Evolutionary conservation across 75 land plant species (phyloP), one percentile per base, ranked within the genome.

Genomic region (Azolla pinnata): DNA sequence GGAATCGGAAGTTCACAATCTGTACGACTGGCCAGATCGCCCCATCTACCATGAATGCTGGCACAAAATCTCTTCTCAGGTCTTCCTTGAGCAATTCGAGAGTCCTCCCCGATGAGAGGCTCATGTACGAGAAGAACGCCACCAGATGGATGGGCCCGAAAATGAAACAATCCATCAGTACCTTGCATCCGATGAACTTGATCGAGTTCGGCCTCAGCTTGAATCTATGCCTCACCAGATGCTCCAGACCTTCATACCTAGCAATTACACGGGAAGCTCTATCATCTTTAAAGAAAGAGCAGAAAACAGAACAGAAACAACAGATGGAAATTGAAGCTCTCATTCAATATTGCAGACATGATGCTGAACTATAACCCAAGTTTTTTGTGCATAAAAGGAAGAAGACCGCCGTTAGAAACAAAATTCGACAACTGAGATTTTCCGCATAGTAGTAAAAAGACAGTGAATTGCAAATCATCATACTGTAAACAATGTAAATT

Each of bases 61-160:
- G 99, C 17, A 95, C 51, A 65, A 95, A 86, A 66, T 95, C 99
- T 54, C 96, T 77, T 63, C 79, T 79, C 40, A 95, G 64, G 59
- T 79, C 88, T 58, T 79, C 75, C 73, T 81, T 85, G 49, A 95
- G 78, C 29, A 83, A 71, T 34, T 52, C 60, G 53, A 72, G 54
- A 31, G 60, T 71, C 65, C 79, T 83, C 25, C 99, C 99, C 1
- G 64, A 54, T 29, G 84, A 71, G 48, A 95, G 68, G 4, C 99
- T 97, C 85, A 84, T 84, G 73, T 85, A 89, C 21, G 83, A 71
- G 70, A 95, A 95, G 46, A 83, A 95, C 0, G 85, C 75, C 55
- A 95, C 53, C 54, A 95, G 65, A 71, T 95, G 96, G 4, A 86
- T 34, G 7, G 99, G 99, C 10, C 99, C 99, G 70, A 89, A 95